These are phyloP conservation scores for Penicillium rolfsii DNA, from an alignment of 2,329 filamentous ascomycete species.

Conservation along the genomic window DNA sequence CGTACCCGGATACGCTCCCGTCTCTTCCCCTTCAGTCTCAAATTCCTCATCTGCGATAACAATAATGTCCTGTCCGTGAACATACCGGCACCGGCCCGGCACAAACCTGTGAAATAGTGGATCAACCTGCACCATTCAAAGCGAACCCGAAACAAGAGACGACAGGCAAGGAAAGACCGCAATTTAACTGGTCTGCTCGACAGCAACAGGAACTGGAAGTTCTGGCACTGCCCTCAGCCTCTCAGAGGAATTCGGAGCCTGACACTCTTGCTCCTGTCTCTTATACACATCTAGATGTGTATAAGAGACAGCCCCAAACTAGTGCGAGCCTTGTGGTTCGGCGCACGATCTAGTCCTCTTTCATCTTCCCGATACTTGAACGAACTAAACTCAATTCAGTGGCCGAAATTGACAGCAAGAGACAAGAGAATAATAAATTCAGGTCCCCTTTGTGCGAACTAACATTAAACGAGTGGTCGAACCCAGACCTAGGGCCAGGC, in stretches of 20 bases:
- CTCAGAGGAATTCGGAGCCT: background rate
- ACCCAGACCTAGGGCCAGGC: background rate
- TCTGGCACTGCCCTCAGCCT: background rate
- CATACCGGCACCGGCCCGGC: background rate
- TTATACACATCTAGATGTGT: too few species aligned
- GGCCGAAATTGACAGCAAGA: background rate
- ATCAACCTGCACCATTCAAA: background rate
- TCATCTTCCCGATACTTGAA: background rate
- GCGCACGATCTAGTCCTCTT: slow-evolving; percentile 3
- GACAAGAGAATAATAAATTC: too few species aligned
- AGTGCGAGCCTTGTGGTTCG: background rate
- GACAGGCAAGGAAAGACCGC: background rate
- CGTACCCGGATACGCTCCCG: background rate
- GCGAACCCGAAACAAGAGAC: background rate
- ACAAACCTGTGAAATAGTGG: background rate
- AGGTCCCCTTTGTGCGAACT: background rate
- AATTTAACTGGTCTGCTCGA: background rate
- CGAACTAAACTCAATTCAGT: background rate
- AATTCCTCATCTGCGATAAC: background rate
- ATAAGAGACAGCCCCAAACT: too few species aligned
- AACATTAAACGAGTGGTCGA: background rate
- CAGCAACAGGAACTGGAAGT: background rate
- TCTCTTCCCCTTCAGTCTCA: background rate
- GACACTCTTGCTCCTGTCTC: background rate
- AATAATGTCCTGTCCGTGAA: background rate